Evolutionary conservation across 129 eudicot species (phyloP).

Genomic region (Kitagawia praeruptora): DNA sequence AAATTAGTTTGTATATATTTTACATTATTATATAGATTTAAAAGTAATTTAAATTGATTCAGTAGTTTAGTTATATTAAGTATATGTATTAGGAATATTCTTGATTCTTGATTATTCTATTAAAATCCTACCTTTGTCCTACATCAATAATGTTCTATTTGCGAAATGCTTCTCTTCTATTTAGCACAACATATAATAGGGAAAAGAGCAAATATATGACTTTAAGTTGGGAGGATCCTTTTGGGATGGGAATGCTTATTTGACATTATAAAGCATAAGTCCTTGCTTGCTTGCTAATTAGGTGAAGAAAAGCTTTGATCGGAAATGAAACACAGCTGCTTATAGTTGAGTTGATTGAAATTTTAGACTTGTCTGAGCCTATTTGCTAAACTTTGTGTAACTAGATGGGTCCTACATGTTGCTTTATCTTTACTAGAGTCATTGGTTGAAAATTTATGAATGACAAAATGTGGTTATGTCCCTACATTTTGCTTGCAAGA

Average conservation of each 20-base stretch:
- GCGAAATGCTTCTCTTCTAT: not conserved
- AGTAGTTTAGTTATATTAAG: too few species aligned
- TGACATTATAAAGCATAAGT: not conserved
- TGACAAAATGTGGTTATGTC: too few species aligned
- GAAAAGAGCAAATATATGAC: not conserved
- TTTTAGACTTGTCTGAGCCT: not conserved
- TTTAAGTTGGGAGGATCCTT: not conserved
- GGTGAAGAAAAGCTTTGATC: not conserved
- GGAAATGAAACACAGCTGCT: not conserved
- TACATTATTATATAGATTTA: too few species aligned
- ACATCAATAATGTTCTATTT: too few species aligned
- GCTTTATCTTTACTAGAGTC: not conserved
- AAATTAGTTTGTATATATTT: too few species aligned
- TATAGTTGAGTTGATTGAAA: not conserved
- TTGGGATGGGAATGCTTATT: not conserved
- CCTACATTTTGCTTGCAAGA: too few species aligned
- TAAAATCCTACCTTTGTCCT: too few species aligned
- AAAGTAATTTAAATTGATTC: too few species aligned
- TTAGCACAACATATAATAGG: not conserved
- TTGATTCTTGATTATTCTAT: too few species aligned
- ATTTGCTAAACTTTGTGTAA: not conserved
- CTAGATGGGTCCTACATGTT: not conserved
- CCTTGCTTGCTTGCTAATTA: not conserved
- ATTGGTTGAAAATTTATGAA: too few species aligned
- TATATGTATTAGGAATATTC: too few species aligned